These are phyloP conservation scores for Plasmopara muralis DNA, from an alignment of 352 stramenopile genomes.

Conservation along the genomic window DNA sequence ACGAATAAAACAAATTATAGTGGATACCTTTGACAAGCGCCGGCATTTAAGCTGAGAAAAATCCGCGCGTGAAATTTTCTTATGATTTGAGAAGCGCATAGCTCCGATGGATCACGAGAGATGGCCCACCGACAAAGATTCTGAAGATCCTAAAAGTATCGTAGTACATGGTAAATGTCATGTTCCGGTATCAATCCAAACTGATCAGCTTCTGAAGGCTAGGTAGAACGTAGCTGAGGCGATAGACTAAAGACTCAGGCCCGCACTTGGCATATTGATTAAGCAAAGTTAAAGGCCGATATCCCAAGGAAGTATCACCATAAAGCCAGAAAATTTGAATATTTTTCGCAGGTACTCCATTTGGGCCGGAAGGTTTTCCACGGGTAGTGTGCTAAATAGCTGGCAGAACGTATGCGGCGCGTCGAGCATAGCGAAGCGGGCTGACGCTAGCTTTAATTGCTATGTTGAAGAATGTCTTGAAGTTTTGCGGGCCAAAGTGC, in stretches of 20 bases:
- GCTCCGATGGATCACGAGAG: background rate
- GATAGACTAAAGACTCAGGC: background rate
- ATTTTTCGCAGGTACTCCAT: slow-evolving; percentile 1
- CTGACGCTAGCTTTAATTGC: background rate
- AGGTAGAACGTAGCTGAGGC: background rate
- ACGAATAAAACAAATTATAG: background rate
- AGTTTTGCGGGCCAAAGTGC: slow-evolving; percentile 1
- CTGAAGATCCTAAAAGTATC: background rate
- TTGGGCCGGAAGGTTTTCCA: background rate
- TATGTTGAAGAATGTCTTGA: background rate
- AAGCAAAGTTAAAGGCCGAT: background rate
- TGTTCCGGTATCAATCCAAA: background rate
- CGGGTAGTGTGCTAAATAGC: background rate
- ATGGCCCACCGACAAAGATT: background rate
- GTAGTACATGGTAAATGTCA: background rate
- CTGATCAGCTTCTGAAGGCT: background rate
- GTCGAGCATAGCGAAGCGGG: too few species aligned
- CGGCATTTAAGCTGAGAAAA: background rate
- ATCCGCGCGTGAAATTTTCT: background rate
- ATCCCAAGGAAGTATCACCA: background rate
- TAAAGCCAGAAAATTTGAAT: background rate
- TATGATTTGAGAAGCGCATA: background rate
- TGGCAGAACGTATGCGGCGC: too few species aligned
- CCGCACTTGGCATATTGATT: background rate
- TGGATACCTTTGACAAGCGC: background rate